A percentile compares a stretch with the other conserved stretches of the same genome.
Conservation (phyloP, 78 protist genomes). For the Acrasis kona region DNA sequence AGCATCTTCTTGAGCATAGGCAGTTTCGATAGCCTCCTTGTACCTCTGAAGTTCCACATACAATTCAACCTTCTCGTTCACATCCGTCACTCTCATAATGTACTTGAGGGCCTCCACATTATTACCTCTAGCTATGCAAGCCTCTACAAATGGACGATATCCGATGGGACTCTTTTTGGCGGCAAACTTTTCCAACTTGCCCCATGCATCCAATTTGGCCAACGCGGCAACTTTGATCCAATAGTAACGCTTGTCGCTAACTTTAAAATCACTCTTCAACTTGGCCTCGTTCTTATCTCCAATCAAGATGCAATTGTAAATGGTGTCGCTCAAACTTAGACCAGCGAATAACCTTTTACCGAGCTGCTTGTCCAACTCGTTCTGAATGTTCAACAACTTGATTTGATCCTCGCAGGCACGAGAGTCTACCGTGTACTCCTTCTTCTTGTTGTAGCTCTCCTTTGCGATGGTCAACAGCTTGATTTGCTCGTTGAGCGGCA, state of each 20-base stretch:
- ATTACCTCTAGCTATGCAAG: not conserved
- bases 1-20: not conserved
- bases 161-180: not conserved
- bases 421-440: not conserved
- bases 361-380: not conserved
- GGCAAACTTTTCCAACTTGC: not conserved
- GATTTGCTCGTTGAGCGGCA: not conserved
- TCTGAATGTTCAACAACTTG: not conserved
- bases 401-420: slow-evolving; percentile 10
- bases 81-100: not conserved
- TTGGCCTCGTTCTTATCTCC: not conserved
- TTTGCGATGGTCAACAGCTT: not conserved
- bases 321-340: not conserved
- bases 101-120: not conserved
- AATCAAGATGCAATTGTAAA: not conserved
- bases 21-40: not conserved
- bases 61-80: not conserved
- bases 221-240: not conserved
- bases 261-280: not conserved
- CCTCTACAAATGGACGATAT: not conserved
- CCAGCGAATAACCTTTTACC: not conserved
- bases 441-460: not conserved
- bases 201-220: not conserved
- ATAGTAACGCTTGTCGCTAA: not conserved
- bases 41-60: not conserved